Evolutionary conservation across 2,329 filamentous ascomycete genomes (phyloP).

Genomic region (Pseudocercospora eumusae): DNA sequence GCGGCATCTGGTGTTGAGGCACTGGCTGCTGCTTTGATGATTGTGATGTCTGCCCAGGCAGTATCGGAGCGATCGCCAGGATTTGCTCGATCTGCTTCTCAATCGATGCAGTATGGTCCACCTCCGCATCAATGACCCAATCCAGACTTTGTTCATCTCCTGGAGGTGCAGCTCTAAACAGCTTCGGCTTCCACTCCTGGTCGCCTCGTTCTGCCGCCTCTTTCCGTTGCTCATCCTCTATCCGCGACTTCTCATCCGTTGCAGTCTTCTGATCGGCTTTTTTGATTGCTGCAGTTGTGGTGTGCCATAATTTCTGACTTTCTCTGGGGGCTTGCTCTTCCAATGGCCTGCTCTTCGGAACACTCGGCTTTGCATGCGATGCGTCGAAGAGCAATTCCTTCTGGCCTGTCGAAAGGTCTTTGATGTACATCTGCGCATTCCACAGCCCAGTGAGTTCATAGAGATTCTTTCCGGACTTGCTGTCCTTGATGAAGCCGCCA

Average conservation of each 20-base stretch:
- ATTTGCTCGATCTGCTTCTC: slow-evolving; percentile 77
- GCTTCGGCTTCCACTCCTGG: slow-evolving; percentile 81
- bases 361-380: slow-evolving; percentile 70
- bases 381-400: slow-evolving; percentile 91
- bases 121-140: slow-evolving; percentile 86
- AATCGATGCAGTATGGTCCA: slow-evolving; percentile 66
- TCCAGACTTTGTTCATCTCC: slow-evolving; percentile 76
- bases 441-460: slow-evolving; percentile 90
- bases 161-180: slow-evolving; percentile 73
- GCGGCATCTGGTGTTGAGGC: slow-evolving; percentile 14
- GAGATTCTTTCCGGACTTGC: slow-evolving; percentile 80
- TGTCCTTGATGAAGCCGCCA: slow-evolving; percentile 84
- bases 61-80: slow-evolving; percentile 78
- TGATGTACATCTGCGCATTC: slow-evolving; percentile 94
- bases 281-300: slow-evolving; percentile 78
- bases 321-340: slow-evolving; percentile 87
- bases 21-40: slow-evolving; percentile 6
- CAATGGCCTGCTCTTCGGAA: slow-evolving; percentile 72
- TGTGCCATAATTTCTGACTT: slow-evolving; percentile 83
- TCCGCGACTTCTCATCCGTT: slow-evolving; percentile 93
- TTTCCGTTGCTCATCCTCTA: slow-evolving; percentile 88
- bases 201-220: slow-evolving; percentile 79
- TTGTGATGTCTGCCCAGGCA: slow-evolving; percentile 65
- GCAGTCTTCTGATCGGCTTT: slow-evolving; percentile 83
- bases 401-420: slow-evolving; percentile 78